Conservation (phyloP, 805 yeast species). For the Saccharomycopsis oosterbeekiorum region DNA sequence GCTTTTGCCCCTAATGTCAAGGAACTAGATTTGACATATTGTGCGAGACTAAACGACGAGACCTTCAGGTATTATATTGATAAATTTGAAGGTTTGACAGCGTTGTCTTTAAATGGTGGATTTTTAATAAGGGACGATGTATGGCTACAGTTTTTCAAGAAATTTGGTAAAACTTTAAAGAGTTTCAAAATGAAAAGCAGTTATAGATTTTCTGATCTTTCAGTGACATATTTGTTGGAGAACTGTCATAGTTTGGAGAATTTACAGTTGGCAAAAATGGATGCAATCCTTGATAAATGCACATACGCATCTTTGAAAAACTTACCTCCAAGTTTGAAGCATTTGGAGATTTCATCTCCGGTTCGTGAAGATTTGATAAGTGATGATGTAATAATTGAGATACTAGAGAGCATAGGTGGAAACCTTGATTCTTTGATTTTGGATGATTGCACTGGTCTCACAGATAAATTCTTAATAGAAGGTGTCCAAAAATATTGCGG, state of each 20-base stretch:
- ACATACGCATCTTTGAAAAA: slow-evolving; percentile 57
- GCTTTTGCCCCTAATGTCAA: slow-evolving; percentile 69
- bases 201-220: slow-evolving; percentile 66
- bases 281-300: slow-evolving; percentile 52
- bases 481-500: slow-evolving; percentile 50
- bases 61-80: slow-evolving; percentile 53
- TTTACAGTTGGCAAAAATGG: slow-evolving; percentile 58
- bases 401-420: slow-evolving; percentile 54
- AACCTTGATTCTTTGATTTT: slow-evolving; percentile 47
- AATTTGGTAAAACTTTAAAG: slow-evolving; percentile 42
- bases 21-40: slow-evolving; percentile 67
- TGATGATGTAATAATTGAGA: slow-evolving; percentile 55
- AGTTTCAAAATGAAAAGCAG: slow-evolving; percentile 66
- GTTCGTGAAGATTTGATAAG: slow-evolving; percentile 51
- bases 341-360: slow-evolving; percentile 63
- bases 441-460: slow-evolving; percentile 64
- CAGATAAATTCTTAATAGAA: slow-evolving; percentile 50
- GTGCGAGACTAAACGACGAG: slow-evolving; percentile 83
- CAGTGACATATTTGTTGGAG: slow-evolving; percentile 52
- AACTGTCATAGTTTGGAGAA: slow-evolving; percentile 51
- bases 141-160: slow-evolving; percentile 71
- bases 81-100: slow-evolving; percentile 44
- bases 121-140: slow-evolving; percentile 65
- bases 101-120: slow-evolving; percentile 76
- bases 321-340: slow-evolving; percentile 37